Evolutionary conservation across 73 alveolate genomes (phyloP), one percentile per base, ranked within the genome.

Genomic region (Tetrahymena elliotti): DNA sequence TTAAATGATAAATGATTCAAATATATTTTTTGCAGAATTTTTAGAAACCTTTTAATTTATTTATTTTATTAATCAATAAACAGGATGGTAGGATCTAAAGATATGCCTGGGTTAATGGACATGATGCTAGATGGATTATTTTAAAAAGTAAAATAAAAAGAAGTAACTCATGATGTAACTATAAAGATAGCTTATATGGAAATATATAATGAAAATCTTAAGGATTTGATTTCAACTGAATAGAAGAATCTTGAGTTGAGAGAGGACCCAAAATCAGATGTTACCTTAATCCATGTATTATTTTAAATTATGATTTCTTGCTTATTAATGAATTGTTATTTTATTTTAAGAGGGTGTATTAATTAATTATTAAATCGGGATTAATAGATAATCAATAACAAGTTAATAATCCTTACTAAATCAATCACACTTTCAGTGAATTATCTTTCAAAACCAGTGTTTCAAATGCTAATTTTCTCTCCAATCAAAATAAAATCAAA

Each of bases 221-320:
- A 98, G 97, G 99, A 98, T 94, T 95, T 98, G 10, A 95, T 98
- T 18, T 96, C 97, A 93, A 95, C 94, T 93, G 98, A 97, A 92
- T 93, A 94, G 27, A 97, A 96, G 92, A 95, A 98, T 95, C 96
- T 98, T 88, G 99, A 98, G 39, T 84, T 98, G 84, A 97, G 99
- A 95, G 99, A 98, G 98, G 99, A 98, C 83, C 98, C 98, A 38
- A 96, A 95, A 92, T 95, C 96, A 96, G 99, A 99, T n/a, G 94
- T 98, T 22, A 84, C 96, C 68, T 98, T 98, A 31, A 95, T 97
- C 24, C 99, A 99, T 24, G 98, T 98, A 20, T 94, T 97, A 18
- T 3, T 27, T n/a, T 27, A 6, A 68, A 68, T 22, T 22, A 27
- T 22, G 36, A 68, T 68, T 68, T 27, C n/a, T 68, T 47, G 82